Percentiles rank a stretch among this genome's conserved stretches.
phyloP scores from a whole-genome alignment of 2,329 filamentous ascomycete genomes.

The Laburnicola sp. region DNA sequence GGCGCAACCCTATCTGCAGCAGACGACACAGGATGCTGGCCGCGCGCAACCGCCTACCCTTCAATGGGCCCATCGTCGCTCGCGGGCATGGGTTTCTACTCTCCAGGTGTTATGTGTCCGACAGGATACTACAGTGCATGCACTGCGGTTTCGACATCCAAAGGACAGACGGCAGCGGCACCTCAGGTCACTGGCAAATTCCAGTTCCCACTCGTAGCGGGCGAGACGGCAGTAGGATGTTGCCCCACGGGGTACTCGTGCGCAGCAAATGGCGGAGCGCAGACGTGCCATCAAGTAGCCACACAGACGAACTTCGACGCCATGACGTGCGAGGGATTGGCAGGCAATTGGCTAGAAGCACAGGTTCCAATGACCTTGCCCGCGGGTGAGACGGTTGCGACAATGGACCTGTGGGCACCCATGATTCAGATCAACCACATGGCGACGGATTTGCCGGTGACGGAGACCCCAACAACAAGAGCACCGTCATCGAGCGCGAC shows the following conservation, averaged over 20 bases:
- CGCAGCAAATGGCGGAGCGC: slow-evolving; percentile 11
- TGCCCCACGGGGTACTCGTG: slow-evolving; percentile 25
- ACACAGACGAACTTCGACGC: slow-evolving; percentile 16
- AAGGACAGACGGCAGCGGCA: slow-evolving; percentile 1
- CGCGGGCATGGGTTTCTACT: slow-evolving; percentile 25
- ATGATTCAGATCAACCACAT: slow-evolving; percentile 25
- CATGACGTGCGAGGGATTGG: slow-evolving; percentile 14
- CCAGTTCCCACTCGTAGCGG: slow-evolving; percentile 21
- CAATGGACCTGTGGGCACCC: slow-evolving; percentile 21
- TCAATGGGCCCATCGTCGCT: background rate
- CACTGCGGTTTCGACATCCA: slow-evolving; percentile 10
- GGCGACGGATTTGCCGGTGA: slow-evolving; percentile 15
- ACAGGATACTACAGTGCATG: slow-evolving; percentile 23
- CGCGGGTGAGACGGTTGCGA: slow-evolving; percentile 6
- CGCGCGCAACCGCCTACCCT: slow-evolving; percentile 15
- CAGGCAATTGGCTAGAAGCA: slow-evolving; percentile 2
- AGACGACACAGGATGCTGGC: slow-evolving; percentile 25
- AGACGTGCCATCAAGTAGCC: slow-evolving; percentile 22
- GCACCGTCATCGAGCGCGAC: background rate
- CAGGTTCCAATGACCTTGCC: slow-evolving; percentile 13
- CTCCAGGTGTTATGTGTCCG: slow-evolving; percentile 24
- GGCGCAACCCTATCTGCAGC: slow-evolving; percentile 9
- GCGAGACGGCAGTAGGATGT: slow-evolving; percentile 27
- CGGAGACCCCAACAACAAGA: background rate
- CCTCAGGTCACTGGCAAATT: slow-evolving; percentile 12